phyloP scores from a whole-genome alignment of 345 rosid genomes.

The Brassica juncea region DNA sequence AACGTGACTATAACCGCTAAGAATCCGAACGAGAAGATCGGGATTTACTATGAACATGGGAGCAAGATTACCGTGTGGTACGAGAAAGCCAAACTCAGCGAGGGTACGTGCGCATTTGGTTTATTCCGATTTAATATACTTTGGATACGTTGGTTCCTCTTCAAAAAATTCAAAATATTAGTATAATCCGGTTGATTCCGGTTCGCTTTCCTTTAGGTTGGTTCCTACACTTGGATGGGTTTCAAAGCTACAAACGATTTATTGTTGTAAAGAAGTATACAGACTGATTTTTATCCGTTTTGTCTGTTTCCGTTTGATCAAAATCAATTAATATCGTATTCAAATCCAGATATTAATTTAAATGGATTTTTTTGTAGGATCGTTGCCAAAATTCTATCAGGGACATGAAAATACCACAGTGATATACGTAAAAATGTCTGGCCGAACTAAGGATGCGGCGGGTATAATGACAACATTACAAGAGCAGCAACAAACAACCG shows the following conservation, averaged over 20 bases:
- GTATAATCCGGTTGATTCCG: neutral
- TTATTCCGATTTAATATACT: slow-evolving; percentile 1
- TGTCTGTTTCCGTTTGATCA: neutral
- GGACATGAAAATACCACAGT: slow-evolving; percentile 80
- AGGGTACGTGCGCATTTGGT: slow-evolving; percentile 41
- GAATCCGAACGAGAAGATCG: slow-evolving; percentile 79
- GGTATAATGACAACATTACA: slow-evolving; percentile 32
- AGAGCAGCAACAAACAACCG: slow-evolving; percentile 34
- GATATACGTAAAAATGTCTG: slow-evolving; percentile 55
- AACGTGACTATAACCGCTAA: slow-evolving; percentile 62
- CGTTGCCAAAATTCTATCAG: slow-evolving; percentile 86
- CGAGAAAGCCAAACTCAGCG: slow-evolving; percentile 48
- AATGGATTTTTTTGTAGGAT: slow-evolving; percentile 32
- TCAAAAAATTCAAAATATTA: neutral
- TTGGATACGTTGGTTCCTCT: neutral
- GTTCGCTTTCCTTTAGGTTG: neutral
- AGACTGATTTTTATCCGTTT: neutral
- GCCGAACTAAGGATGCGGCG: slow-evolving; percentile 56
- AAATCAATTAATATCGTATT: neutral
- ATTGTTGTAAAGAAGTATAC: neutral
- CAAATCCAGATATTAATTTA: neutral
- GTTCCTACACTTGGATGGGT: neutral
- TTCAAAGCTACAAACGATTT: neutral
- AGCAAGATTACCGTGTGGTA: slow-evolving; percentile 69
- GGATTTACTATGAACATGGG: slow-evolving; percentile 83